Conservation (phyloP, 2,329 filamentous ascomycete genomes). For the Diaporthe sp. region DNA sequence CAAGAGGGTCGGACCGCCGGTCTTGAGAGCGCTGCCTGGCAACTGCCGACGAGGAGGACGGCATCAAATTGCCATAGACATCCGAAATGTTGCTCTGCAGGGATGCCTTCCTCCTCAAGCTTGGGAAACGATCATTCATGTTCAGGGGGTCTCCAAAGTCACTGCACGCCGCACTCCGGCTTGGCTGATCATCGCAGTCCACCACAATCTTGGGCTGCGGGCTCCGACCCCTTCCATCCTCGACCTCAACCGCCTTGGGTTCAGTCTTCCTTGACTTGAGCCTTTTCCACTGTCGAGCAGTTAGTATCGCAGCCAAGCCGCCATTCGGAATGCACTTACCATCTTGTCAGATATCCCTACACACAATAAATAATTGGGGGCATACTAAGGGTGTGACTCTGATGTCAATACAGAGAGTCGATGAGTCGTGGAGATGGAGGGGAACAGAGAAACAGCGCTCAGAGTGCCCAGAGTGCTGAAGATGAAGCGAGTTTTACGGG, state of each 20-base stretch:
- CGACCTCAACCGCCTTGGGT: background rate
- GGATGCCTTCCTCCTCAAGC: slow-evolving; percentile 24
- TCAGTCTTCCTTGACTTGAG: slow-evolving; percentile 30
- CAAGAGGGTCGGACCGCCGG: slow-evolving; percentile 40
- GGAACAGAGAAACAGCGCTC: background rate
- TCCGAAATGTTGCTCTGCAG: slow-evolving; percentile 32
- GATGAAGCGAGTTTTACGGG: slow-evolving; percentile 21
- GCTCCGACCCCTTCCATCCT: slow-evolving; percentile 13
- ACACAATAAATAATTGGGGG: background rate
- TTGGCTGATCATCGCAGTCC: slow-evolving; percentile 11
- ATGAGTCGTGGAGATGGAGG: background rate
- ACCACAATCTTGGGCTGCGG: slow-evolving; percentile 27
- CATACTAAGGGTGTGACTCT: background rate
- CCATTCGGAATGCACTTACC: background rate
- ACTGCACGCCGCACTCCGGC: background rate
- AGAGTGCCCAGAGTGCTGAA: slow-evolving; percentile 18
- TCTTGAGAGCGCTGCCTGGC: slow-evolving; percentile 31
- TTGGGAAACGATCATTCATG: slow-evolving; percentile 24
- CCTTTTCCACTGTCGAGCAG: slow-evolving; percentile 5
- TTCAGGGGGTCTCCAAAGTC: slow-evolving; percentile 31
- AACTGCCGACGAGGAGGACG: slow-evolving; percentile 1
- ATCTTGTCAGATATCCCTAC: slow-evolving; percentile 6
- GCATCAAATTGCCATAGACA: slow-evolving; percentile 31
- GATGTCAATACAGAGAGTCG: background rate
- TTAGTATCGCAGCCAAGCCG: background rate